Percentiles rank a stretch among this genome's conserved stretches.
Conservation (phyloP, 202 grass and related monocot genomes). For the Elaeis oleifera region DNA sequence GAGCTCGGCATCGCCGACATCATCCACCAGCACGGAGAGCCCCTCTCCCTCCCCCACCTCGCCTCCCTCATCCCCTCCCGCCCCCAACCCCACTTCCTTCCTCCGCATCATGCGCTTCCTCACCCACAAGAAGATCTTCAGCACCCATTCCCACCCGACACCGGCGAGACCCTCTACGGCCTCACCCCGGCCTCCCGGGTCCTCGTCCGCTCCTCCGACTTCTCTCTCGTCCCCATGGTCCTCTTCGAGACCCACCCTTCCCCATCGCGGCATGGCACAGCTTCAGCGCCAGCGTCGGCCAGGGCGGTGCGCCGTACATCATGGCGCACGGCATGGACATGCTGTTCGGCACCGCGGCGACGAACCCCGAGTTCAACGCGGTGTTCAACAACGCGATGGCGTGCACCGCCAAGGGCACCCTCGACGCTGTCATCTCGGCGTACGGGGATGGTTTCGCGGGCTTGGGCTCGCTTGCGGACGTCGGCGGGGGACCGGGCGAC, state of each 20-base stretch:
- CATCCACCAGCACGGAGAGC: neutral
- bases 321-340: neutral
- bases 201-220: too few relatives aligned
- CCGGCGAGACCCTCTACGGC: neutral
- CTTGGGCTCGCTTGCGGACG: too few relatives aligned
- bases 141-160: neutral
- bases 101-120: conserved; percentile 1
- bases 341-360: neutral
- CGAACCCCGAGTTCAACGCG: neutral
- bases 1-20: conserved; percentile 10
- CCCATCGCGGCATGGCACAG: too few relatives aligned
- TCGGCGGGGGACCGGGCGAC: too few relatives aligned
- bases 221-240: too few relatives aligned
- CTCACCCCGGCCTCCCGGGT: too few relatives aligned
- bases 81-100: neutral
- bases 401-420: neutral
- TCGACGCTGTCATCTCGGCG: neutral
- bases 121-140: neutral
- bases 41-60: neutral
- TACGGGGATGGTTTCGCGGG: neutral
- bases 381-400: neutral
- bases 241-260: too few relatives aligned
- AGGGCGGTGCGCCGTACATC: neutral
- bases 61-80: neutral
- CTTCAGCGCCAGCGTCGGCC: neutral